Evolutionary conservation across 106 monocot genomes (phyloP).

Genomic region (Allium sativum): DNA sequence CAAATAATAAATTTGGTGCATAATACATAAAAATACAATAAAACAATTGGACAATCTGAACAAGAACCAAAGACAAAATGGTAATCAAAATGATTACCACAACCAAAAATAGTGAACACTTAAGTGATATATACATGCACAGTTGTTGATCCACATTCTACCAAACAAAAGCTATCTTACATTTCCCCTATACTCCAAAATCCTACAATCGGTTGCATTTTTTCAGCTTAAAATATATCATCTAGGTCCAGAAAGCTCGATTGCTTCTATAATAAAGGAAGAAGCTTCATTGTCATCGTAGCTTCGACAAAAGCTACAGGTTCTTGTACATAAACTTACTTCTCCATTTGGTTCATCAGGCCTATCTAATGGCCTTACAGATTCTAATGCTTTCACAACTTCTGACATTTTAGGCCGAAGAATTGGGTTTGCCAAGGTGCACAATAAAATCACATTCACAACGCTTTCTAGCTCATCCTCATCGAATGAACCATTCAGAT

Average conservation of each 20-base stretch:
- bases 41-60: too few relatives aligned
- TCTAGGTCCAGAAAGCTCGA: slow-evolving; percentile 86
- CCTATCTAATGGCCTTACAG: slow-evolving; percentile 21
- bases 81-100: too few relatives aligned
- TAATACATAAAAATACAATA: too few relatives aligned
- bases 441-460: slow-evolving; percentile 44
- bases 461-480: slow-evolving; percentile 54
- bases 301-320: slow-evolving; percentile 43
- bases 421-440: slow-evolving; percentile 63
- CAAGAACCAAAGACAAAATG: too few relatives aligned
- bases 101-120: too few relatives aligned
- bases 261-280: slow-evolving; percentile 83
- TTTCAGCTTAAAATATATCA: slow-evolving; percentile 13
- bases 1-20: too few relatives aligned
- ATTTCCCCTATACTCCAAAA: too few relatives aligned
- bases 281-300: slow-evolving; percentile 61
- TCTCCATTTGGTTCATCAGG: slow-evolving; percentile 24
- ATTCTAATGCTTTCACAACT: slow-evolving; percentile 56
- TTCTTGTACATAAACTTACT: not conserved
- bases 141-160: too few relatives aligned
- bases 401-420: slow-evolving; percentile 83
- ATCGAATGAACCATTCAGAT: slow-evolving; percentile 44
- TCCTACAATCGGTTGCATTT: not conserved
- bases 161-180: too few relatives aligned
- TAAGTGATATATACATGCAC: too few relatives aligned